These are phyloP conservation scores for Rhododendron williamsianum DNA, from an alignment of 148 eudicot species.

Conservation along the genomic window DNA sequence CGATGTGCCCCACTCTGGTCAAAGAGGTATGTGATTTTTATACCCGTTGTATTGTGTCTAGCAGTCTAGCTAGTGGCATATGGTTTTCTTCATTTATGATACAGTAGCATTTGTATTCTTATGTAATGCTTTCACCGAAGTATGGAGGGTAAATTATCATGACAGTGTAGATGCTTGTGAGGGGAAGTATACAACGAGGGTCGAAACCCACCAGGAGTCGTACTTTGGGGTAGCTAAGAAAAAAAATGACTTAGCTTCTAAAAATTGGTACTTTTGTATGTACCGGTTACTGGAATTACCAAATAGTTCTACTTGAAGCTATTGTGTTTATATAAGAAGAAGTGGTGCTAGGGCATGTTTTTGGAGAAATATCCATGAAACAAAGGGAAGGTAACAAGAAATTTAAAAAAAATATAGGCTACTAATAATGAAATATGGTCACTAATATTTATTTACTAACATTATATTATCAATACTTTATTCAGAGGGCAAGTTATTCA, in stretches of 20 bases:
- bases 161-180: not conserved
- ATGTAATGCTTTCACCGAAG: not conserved
- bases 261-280: not conserved
- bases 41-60: not conserved
- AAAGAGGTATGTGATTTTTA: conserved; percentile 37
- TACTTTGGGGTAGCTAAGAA: not conserved
- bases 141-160: not conserved
- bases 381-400: not conserved
- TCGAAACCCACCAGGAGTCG: not conserved
- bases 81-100: conserved; percentile 1
- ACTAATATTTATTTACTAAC: no score
- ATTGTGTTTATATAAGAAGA: no score
- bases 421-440: no score
- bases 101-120: not conserved
- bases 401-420: not conserved
- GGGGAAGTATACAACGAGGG: not conserved
- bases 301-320: no score
- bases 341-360: not conserved
- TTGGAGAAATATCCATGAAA: not conserved
- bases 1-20: conserved; percentile 31
- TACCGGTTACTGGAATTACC: no score
- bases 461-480: no score
- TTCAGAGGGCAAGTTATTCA: no score
- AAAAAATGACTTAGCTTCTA: not conserved
- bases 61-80: not conserved